Evolutionary conservation across 2,329 filamentous ascomycete species (phyloP).

Genomic region (Diaporthe vexans): DNA sequence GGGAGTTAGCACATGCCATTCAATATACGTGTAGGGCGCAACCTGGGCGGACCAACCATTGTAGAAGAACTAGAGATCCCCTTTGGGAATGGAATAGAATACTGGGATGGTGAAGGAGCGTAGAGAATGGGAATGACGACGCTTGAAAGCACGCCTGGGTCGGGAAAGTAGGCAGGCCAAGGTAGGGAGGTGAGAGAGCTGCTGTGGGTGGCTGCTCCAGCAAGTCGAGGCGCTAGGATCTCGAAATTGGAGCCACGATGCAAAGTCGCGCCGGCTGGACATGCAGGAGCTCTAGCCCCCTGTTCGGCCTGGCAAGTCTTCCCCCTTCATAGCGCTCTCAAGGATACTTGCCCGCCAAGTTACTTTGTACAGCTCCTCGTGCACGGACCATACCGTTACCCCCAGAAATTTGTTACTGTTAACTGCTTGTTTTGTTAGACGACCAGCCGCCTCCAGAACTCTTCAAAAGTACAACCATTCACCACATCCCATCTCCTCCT

Average conservation of each 20-base stretch:
- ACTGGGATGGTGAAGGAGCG: constrained; percentile 37
- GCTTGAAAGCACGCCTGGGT: constrained; percentile 20
- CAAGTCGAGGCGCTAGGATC: constrained; percentile 25
- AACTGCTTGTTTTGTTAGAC: not conserved
- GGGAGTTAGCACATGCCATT: constrained; percentile 23
- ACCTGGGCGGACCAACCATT: constrained; percentile 47
- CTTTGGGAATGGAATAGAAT: constrained; percentile 9
- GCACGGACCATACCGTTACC: constrained; percentile 18
- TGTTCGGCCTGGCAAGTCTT: constrained; percentile 19
- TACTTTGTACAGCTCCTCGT: not conserved
- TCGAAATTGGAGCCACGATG: constrained; percentile 41
- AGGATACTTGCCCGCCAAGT: not conserved
- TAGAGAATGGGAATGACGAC: constrained; percentile 35
- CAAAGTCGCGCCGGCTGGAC: constrained; percentile 25
- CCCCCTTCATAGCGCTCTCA: not conserved
- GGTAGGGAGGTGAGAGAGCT: constrained; percentile 7
- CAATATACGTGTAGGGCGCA: not conserved
- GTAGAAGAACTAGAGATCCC: constrained; percentile 42
- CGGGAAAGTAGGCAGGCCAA: constrained; percentile 6
- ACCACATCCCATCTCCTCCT: not conserved
- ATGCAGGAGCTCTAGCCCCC: constrained; percentile 34
- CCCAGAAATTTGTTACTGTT: constrained; percentile 31
- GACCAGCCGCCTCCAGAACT: not conserved
- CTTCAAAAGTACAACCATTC: not conserved
- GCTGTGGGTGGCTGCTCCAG: constrained; percentile 4